Percentiles rank a stretch among this genome's conserved stretches.
These are phyloP conservation scores for Helianthus tuberosus DNA, from an alignment of 129 eudicot genomes.

Conservation along the genomic window DNA sequence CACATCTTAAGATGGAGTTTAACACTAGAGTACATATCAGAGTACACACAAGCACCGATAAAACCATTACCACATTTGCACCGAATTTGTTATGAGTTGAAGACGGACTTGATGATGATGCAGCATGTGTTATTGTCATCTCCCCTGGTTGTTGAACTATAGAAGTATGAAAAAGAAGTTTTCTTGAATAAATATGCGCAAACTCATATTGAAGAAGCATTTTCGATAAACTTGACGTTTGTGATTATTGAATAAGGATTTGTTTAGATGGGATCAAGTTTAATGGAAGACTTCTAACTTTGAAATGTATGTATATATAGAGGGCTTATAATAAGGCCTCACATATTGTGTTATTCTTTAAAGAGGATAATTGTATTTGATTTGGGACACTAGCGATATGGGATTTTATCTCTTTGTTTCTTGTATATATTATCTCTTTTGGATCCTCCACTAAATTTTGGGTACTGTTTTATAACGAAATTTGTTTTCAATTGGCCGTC, in stretches of 20 bases:
- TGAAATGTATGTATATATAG: background rate
- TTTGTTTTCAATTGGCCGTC: no score
- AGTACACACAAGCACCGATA: slow-evolving; percentile 80
- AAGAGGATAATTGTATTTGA: background rate
- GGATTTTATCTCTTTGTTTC: background rate
- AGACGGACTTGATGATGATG: background rate
- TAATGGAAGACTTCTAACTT: background rate
- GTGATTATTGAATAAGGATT: background rate
- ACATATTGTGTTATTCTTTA: background rate
- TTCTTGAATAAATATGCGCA: background rate
- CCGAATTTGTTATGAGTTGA: background rate
- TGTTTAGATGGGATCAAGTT: background rate
- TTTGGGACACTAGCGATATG: background rate
- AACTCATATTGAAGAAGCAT: background rate
- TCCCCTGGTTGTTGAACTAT: background rate
- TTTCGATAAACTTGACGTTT: background rate
- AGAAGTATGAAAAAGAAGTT: background rate
- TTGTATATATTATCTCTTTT: background rate
- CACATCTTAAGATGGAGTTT: slow-evolving; percentile 77
- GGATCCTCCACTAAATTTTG: no score
- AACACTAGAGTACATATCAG: slow-evolving; percentile 77
- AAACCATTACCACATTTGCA: slow-evolving; percentile 62
- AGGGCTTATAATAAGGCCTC: background rate
- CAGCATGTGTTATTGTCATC: background rate
- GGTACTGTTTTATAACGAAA: no score